Evolutionary conservation across 306 rosid species (phyloP).

Genomic region (Dalbergia cochinchinensis): DNA sequence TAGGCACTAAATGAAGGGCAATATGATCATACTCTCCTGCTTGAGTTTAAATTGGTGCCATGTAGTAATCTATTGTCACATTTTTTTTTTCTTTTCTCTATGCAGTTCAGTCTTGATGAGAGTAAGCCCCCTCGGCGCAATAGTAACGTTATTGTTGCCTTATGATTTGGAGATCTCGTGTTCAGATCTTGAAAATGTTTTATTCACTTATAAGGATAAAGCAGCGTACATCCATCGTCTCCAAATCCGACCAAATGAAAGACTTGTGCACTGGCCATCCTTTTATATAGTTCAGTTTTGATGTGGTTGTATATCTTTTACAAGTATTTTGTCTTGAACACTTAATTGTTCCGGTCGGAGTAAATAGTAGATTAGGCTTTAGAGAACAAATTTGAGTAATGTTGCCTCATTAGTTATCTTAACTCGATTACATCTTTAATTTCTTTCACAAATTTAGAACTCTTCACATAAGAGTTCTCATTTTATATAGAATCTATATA

Average conservation of each 20-base stretch:
- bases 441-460: not conserved
- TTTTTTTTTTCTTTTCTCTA: not conserved
- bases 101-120: not conserved
- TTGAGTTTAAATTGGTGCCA: not conserved
- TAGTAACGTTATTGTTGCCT: too few species aligned
- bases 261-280: too few species aligned
- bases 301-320: not conserved
- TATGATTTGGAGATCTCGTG: too few species aligned
- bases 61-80: constrained; percentile 2
- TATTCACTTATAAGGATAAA: too few species aligned
- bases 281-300: not conserved
- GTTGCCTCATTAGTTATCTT: not conserved
- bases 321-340: not conserved
- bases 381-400: not conserved
- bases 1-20: not conserved
- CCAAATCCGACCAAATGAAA: too few species aligned
- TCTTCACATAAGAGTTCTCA: not conserved
- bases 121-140: too few species aligned
- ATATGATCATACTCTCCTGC: not conserved
- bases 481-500: not conserved
- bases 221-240: too few species aligned
- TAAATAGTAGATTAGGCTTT: not conserved
- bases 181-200: too few species aligned
- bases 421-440: not conserved
- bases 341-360: not conserved